phyloP scores from a whole-genome alignment of 23 red algal genomes.

The Rhodosorus marinus region DNA sequence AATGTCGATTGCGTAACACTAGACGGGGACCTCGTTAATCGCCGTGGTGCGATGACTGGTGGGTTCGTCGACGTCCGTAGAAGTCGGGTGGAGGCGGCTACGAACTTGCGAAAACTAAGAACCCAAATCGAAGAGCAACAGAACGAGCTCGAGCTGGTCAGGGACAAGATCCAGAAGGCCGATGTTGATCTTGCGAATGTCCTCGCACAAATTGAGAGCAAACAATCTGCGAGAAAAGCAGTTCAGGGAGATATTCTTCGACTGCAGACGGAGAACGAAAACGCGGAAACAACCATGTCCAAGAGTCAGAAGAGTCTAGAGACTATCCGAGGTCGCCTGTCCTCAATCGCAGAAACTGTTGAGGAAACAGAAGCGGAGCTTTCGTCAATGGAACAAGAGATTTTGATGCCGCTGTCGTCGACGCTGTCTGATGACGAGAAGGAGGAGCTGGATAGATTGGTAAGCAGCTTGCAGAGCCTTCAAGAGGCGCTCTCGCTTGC shows the following conservation, averaged over 20 bases:
- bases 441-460: slow-evolving; percentile 7
- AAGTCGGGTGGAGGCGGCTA: slow-evolving; percentile 45
- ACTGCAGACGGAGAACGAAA: too few relatives aligned
- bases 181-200: slow-evolving; percentile 15
- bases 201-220: slow-evolving; percentile 36
- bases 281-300: too few relatives aligned
- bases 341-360: slow-evolving; percentile 9
- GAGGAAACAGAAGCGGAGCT: slow-evolving; percentile 11
- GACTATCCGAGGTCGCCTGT: too few relatives aligned
- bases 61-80: slow-evolving; percentile 60
- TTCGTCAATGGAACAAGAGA: slow-evolving; percentile 25
- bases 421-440: slow-evolving; percentile 29
- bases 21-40: slow-evolving; percentile 90
- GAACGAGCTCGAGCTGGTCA: slow-evolving; percentile 4
- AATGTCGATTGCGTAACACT: slow-evolving; percentile 83
- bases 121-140: slow-evolving; percentile 7
- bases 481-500: background rate
- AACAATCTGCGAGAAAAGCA: slow-evolving; percentile 6
- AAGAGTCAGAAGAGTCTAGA: too few relatives aligned
- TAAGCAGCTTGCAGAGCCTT: slow-evolving; percentile 11
- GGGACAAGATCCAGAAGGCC: slow-evolving; percentile 7
- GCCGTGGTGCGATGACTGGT: slow-evolving; percentile 75
- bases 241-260: too few relatives aligned
- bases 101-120: slow-evolving; percentile 8
- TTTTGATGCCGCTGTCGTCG: slow-evolving; percentile 31